Percentiles rank a stretch among this genome's conserved stretches.
phyloP scores from a whole-genome alignment of 305 asterid genomes.

The Solanum hybrid region DNA sequence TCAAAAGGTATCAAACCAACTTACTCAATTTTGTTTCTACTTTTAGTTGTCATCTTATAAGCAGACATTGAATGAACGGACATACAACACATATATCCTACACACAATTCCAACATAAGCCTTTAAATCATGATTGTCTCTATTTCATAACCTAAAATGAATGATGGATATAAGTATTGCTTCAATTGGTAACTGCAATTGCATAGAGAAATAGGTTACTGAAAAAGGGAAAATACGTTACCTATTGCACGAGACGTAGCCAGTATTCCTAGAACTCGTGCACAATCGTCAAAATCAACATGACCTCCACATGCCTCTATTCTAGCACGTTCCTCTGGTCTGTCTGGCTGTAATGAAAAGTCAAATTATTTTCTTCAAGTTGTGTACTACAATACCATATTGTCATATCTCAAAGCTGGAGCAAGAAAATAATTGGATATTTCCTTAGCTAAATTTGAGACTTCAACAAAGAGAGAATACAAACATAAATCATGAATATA shows the following conservation, averaged over 20 bases:
- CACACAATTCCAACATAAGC: background rate
- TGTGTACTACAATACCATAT: background rate
- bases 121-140: too few species aligned
- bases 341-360: constrained; percentile 27
- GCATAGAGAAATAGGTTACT: constrained; percentile 12
- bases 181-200: background rate
- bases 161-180: background rate
- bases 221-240: constrained; percentile 14
- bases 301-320: constrained; percentile 42
- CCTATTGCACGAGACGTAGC: constrained; percentile 58
- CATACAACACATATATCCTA: too few species aligned
- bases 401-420: background rate
- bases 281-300: constrained; percentile 11
- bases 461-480: background rate
- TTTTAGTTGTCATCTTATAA: too few species aligned
- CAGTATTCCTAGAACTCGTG: constrained; percentile 43
- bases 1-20: too few species aligned
- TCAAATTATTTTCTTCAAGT: background rate
- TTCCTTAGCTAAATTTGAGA: background rate
- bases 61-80: background rate
- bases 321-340: constrained; percentile 39
- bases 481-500: background rate
- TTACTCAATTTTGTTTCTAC: too few species aligned
- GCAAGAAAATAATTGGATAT: background rate
- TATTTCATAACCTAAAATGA: background rate